phyloP scores from a whole-genome alignment of 2,329 filamentous ascomycete species.

The Fusarium floridanum region DNA sequence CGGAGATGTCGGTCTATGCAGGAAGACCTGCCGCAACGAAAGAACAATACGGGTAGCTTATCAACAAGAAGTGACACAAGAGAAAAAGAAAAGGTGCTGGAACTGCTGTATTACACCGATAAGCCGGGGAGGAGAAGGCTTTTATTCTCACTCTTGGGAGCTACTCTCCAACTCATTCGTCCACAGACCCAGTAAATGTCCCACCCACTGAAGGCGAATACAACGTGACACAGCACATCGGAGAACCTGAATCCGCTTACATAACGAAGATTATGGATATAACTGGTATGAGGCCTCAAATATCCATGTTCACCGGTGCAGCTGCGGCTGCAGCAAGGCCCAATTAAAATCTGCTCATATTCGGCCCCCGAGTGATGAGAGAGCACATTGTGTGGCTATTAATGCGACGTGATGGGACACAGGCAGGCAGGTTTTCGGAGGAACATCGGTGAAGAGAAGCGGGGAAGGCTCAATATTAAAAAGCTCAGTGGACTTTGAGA shows the following conservation, averaged over 20 bases:
- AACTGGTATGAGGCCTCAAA: neutral
- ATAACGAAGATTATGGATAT: neutral
- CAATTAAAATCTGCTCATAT: neutral
- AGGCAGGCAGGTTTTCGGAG: neutral
- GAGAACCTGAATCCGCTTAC: neutral
- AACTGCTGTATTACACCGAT: neutral
- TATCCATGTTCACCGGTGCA: conserved; percentile 3
- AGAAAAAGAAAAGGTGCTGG: neutral
- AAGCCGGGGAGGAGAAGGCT: neutral
- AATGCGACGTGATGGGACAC: neutral
- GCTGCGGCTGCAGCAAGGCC: neutral
- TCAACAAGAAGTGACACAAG: neutral
- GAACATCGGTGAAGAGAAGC: neutral
- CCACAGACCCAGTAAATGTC: conserved; percentile 1
- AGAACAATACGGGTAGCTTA: neutral
- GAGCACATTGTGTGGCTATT: neutral
- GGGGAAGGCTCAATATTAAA: neutral
- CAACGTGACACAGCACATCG: neutral
- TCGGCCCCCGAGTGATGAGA: neutral
- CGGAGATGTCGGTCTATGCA: neutral
- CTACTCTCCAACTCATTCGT: neutral
- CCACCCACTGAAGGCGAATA: neutral
- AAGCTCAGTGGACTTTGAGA: neutral
- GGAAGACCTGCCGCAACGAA: neutral
- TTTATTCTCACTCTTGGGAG: neutral